Conservation (phyloP, 257 asterid species). For the Nicotiana obtusifolia region DNA sequence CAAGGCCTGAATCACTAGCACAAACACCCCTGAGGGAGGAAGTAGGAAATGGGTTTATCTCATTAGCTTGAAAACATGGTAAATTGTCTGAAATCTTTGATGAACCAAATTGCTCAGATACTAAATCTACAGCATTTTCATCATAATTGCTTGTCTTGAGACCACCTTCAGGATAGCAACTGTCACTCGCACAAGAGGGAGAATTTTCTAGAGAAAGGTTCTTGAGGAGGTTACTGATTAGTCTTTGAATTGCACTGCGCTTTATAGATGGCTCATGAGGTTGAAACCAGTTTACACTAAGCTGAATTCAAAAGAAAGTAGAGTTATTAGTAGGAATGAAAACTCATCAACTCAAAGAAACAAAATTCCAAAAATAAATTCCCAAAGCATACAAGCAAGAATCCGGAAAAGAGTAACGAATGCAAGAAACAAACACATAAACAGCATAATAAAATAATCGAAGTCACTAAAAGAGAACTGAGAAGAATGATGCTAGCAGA, state of each 20-base stretch:
- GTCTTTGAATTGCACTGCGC: constrained; percentile 57
- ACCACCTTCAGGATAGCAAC: constrained; percentile 24
- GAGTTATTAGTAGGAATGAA: constrained; percentile 8
- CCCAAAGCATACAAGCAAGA: neutral
- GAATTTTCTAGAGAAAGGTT: constrained; percentile 40
- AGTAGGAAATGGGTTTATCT: constrained; percentile 55
- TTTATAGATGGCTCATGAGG: constrained; percentile 72
- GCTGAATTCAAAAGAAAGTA: constrained; percentile 37
- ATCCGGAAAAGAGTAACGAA: neutral
- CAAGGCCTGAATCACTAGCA: constrained; percentile 38
- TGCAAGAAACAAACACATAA: neutral
- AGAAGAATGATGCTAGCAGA: neutral
- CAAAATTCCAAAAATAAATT: neutral
- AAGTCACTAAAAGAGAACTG: neutral
- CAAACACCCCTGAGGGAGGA: constrained; percentile 35
- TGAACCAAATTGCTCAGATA: constrained; percentile 22
- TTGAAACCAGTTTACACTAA: constrained; percentile 72
- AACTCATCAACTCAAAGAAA: constrained; percentile 1
- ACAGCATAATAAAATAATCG: neutral
- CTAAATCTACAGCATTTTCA: constrained; percentile 34
- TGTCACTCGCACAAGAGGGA: constrained; percentile 32
- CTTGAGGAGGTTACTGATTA: constrained; percentile 55
- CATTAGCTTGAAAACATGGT: constrained; percentile 29
- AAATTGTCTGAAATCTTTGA: constrained; percentile 34
- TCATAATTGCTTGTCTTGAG: constrained; percentile 20